Conservation (phyloP, 2,329 filamentous ascomycete genomes). For the Xylaria sp. region DNA sequence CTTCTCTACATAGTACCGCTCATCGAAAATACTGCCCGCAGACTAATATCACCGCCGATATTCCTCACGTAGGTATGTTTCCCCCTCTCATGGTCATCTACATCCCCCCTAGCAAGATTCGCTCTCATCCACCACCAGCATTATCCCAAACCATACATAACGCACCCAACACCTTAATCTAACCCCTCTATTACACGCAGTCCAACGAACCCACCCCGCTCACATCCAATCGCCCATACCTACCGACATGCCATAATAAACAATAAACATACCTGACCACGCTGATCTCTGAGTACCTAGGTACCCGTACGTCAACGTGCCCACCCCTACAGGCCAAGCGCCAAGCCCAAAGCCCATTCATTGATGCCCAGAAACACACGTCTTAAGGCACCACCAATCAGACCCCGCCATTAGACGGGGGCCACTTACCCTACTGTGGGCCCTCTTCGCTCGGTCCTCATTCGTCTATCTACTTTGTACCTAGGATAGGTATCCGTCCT, state of each 20-base stretch:
- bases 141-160: no score
- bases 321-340: no score
- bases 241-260: not conserved
- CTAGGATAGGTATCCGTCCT: not conserved
- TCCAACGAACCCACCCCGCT: not conserved
- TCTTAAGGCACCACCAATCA: slow-evolving; percentile 11
- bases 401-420: not conserved
- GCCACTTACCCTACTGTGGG: slow-evolving; percentile 17
- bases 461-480: slow-evolving; percentile 1
- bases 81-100: no score
- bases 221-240: not conserved
- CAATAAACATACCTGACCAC: not conserved
- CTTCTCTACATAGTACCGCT: no score
- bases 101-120: no score
- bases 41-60: no score
- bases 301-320: no score
- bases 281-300: no score
- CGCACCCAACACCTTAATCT: no score
- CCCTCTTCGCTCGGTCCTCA: not conserved
- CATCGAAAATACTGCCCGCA: no score
- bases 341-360: not conserved
- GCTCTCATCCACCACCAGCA: no score
- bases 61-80: no score
- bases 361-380: not conserved
- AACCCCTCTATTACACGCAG: not conserved